Base-by-base conservation (phyloP, 2,329 filamentous ascomycete genomes). In the Aspergillus tubingensis region DNA sequence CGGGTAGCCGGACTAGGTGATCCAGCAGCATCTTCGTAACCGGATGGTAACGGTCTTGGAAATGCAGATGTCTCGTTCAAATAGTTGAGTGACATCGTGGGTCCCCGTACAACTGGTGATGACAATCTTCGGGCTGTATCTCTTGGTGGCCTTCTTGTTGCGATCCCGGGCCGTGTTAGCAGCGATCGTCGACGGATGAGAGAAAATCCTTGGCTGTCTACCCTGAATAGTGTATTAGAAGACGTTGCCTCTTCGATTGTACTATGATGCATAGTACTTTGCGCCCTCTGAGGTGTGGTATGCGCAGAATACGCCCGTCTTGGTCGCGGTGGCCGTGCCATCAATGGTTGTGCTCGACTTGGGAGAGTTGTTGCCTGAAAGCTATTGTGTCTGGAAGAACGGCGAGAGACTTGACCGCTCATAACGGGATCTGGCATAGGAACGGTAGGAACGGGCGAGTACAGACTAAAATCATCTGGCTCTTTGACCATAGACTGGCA, bases 171-270 rank as follows among this genome's bases (percentile, higher is more conserved):
- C 41, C 70, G 67, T 17, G 69, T 76, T 25, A 76, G 66, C 8
- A 77, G 66, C 30, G 76, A 77, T 17, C 72, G 72, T 21, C 75
- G 72, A 21, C 75, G 74, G n/a, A 72, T 77, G 41, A 76, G 57
- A 13, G 74, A 75, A 58, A 72, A 72, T 8, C 72, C 70, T 52
- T 73, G 72, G 48, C 67, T 70, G 25, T 72, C 70, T 36, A 73
- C 68, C 56, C 71, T 63, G 47, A 74, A 73, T 62, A 71, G 68
- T 1, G 71, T 74, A 48, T 74, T 74, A n/a, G 71, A 71, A 50
- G 72, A 69, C 11, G 69, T 64, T 17, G 71, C 67, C 39, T 70
- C 67, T 58, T 72, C 69, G 19, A 71, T 60, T 0, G 58, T 58
- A 47, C 57, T 66, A n/a, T 68, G 65, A 55, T 71, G 66, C 25